Conservation (phyloP, 2,329 filamentous ascomycete genomes). For the Cryphonectria japonica region DNA sequence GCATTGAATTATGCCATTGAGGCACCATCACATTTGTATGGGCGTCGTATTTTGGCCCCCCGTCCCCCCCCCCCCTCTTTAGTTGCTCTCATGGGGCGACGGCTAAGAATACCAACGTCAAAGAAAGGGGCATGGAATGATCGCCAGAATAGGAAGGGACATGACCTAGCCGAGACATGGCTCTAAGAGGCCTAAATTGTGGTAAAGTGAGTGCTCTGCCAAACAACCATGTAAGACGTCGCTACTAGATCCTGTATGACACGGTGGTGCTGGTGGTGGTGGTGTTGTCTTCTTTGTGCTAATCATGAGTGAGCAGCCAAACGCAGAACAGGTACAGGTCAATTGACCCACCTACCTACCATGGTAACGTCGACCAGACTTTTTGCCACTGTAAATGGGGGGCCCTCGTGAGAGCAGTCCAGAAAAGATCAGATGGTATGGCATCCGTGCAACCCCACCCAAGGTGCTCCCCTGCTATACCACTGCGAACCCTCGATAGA, state of each 20-base stretch:
- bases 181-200: neutral
- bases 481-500: neutral
- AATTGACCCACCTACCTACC: neutral
- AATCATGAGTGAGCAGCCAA: neutral
- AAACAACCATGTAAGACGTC: neutral
- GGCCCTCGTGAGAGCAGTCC: neutral
- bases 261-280: neutral
- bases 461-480: neutral
- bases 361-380: neutral
- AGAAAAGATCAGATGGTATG: neutral
- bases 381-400: neutral
- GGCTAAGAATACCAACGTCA: neutral
- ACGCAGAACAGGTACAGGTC: neutral
- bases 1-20: neutral
- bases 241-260: neutral
- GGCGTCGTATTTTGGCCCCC: neutral
- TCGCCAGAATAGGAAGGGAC: neutral
- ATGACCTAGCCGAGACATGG: neutral
- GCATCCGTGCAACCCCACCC: conserved; percentile 6
- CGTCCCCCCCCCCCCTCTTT: too few species aligned
- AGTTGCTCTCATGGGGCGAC: neutral
- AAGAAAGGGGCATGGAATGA: neutral
- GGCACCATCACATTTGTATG: neutral
- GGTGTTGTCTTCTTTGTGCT: neutral
- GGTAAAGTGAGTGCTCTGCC: neutral